phyloP scores from a whole-genome alignment of 139 green algal genomes.

The Gonium pectorale region DNA sequence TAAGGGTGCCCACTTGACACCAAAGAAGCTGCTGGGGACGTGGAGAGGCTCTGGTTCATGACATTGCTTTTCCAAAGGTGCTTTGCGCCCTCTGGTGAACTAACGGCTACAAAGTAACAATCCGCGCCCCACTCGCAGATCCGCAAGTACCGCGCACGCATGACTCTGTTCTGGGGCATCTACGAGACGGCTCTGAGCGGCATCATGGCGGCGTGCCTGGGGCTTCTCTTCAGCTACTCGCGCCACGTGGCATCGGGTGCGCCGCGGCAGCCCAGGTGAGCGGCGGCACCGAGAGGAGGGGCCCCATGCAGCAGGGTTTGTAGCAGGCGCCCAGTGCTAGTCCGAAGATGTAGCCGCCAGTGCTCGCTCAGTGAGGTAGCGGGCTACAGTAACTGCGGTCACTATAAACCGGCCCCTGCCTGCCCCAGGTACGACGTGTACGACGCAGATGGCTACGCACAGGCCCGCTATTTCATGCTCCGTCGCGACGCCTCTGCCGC shows the following conservation, averaged over 20 bases:
- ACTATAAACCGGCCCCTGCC: neutral
- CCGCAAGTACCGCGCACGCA: neutral
- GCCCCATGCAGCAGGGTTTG: neutral
- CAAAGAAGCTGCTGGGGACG: too few relatives aligned
- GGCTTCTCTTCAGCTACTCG: neutral
- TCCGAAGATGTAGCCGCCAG: neutral
- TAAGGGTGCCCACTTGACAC: too few relatives aligned
- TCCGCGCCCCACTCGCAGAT: neutral
- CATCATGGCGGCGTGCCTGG: constrained; percentile 11
- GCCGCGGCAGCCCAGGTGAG: neutral
- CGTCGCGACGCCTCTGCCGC: neutral
- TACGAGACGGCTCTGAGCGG: neutral
- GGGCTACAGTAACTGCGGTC: neutral
- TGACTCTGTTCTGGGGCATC: neutral
- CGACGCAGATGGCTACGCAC: neutral
- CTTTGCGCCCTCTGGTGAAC: neutral
- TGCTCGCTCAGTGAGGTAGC: neutral
- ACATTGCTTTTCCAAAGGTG: neutral
- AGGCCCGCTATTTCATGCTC: neutral
- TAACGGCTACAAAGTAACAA: neutral
- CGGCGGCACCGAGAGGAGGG: neutral
- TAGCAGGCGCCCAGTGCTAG: neutral
- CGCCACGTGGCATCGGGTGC: neutral
- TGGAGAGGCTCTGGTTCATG: too few relatives aligned
- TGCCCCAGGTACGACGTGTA: constrained; percentile 8